Conservation (phyloP, 176 grass and related monocot species). For the Elymus sibiricus region DNA sequence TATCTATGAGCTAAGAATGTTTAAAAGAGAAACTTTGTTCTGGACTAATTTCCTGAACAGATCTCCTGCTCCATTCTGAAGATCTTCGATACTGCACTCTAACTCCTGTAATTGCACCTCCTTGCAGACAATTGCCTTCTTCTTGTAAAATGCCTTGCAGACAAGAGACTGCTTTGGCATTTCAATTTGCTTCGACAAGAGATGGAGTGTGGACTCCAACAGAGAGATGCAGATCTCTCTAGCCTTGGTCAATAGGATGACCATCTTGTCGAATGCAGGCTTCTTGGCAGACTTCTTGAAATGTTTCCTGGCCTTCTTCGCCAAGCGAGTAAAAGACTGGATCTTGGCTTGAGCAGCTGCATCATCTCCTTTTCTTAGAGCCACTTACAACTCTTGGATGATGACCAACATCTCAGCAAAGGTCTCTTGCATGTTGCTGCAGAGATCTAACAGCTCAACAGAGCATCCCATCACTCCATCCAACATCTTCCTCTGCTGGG, state of each 20-base stretch:
- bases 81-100: background rate
- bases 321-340: background rate
- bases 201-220: background rate
- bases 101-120: constrained; percentile 24
- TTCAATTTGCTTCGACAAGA: background rate
- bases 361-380: background rate
- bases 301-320: background rate
- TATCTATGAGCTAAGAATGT: too few relatives aligned
- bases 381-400: background rate
- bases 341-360: background rate
- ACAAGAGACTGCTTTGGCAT: background rate
- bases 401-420: background rate
- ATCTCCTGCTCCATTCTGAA: background rate
- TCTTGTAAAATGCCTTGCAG: constrained; percentile 14
- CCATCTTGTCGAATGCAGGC: background rate
- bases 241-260: background rate
- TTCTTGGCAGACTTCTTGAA: background rate
- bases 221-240: background rate
- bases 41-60: background rate
- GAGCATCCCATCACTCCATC: background rate
- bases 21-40: background rate
- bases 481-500: background rate
- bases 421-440: background rate
- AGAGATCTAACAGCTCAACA: background rate
- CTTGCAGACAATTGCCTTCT: background rate